Percentiles rank a stretch among this genome's conserved stretches.
These are phyloP conservation scores for Cryptococcus amylolentus DNA, from an alignment of 1,284 basidiomycete species.

Conservation along the genomic window DNA sequence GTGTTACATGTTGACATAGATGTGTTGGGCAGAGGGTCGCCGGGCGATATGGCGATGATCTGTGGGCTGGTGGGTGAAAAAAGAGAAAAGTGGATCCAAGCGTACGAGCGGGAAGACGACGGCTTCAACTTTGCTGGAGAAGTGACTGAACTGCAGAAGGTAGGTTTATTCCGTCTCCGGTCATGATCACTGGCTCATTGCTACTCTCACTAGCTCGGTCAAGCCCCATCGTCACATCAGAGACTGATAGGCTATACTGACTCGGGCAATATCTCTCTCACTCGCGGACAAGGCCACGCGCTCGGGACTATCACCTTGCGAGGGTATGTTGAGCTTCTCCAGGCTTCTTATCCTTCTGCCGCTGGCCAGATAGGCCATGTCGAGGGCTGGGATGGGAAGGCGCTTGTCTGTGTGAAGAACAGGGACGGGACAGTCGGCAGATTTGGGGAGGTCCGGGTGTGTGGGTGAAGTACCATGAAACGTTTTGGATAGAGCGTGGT, in stretches of 20 bases:
- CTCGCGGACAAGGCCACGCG: constrained; percentile 67
- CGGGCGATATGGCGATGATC: constrained; percentile 67
- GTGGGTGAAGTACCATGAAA: neutral
- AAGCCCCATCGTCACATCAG: constrained; percentile 49
- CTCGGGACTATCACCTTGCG: constrained; percentile 65
- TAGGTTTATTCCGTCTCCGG: constrained; percentile 36
- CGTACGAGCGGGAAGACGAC: constrained; percentile 37
- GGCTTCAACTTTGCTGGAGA: constrained; percentile 20
- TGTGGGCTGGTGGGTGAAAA: constrained; percentile 60
- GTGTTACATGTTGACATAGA: constrained; percentile 63
- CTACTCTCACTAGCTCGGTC: constrained; percentile 52
- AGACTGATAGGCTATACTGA: constrained; percentile 72
- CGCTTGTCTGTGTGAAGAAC: constrained; percentile 52
- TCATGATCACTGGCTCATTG: constrained; percentile 1
- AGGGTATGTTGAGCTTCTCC: constrained; percentile 53
- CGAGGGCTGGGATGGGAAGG: constrained; percentile 11
- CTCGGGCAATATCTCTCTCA: constrained; percentile 72
- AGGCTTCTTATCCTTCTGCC: constrained; percentile 27
- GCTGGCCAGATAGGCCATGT: constrained; percentile 34
- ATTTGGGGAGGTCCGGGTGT: constrained; percentile 38
- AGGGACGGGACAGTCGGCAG: constrained; percentile 51
- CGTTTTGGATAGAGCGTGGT: neutral
- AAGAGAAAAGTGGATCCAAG: constrained; percentile 52
- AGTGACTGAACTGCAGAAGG: constrained; percentile 52
- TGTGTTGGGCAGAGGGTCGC: constrained; percentile 65